Base-by-base conservation (phyloP, 805 yeast genomes). In the Huiozyma naganishii region DNA sequence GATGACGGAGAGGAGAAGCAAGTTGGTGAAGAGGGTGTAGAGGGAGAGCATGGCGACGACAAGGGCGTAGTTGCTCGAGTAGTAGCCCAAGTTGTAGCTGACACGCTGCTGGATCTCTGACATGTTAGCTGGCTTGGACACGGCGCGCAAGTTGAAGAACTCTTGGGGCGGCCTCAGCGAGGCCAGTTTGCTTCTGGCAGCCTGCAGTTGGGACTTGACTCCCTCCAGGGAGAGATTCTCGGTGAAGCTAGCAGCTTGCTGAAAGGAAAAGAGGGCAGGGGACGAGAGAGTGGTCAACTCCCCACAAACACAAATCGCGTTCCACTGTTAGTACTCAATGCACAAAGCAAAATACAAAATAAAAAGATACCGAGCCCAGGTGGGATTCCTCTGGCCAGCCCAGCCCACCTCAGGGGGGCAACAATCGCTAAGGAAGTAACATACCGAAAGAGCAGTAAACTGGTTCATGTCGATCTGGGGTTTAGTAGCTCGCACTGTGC, bases 21-120 rank as follows among this genome's bases (percentile, higher is more conserved):
- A 69, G 67, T 92, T 92, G 43, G 97, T 88, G 55, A 92, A 68
- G 52, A 92, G 73, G 2, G 96, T 88, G 65, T 92, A 92, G 36
- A 89, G 68, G 45, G 85, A 79, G 50, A 92, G 75, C 45, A 80
- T 62, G 9, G 78, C 74, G 43, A 89, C 77, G 42, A 92, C 75
- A 38, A 83, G 67, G 44, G 80, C 73, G 66, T 92, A 92, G 68
- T 92, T 92, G 43, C 95, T 80, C 46, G 86, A 80, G 67, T 79
- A 92, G 68, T 90, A 83, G 39, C 85, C 79, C 63, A 92, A 68
- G 66, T 92, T 92, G 72, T 77, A 92, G 38, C 82, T 68, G 36
- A 90, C 86, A 64, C 99, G 79, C 53, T 84, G 77, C 68, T 92
- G 98, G 41, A 84, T 70, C 52, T 92, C 98, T 40, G 83, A 79